Base-by-base conservation (phyloP, 106 monocot genomes). In the Posidonia australis region DNA sequence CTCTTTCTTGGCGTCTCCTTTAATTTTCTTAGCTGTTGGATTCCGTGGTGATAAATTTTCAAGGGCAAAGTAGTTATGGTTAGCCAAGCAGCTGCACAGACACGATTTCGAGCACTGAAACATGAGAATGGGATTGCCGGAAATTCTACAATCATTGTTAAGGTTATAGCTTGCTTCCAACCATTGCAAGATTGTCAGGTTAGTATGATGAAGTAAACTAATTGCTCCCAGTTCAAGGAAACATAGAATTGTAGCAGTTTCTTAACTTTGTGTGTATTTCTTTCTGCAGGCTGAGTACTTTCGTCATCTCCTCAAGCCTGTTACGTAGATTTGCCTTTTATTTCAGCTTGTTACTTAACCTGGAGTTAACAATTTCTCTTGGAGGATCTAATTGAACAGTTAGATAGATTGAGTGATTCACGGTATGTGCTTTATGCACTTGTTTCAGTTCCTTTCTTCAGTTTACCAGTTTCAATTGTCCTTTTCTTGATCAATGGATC, bases 131-230 rank as follows among this genome's bases (percentile, higher is more conserved):
- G 88, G 48, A 66, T 77, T 46, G 77, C 79, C 0, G 85, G 89
- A 16, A 71, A 54, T 67, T 70, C 82, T 69, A 74, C 82, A 58
- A 77, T 91, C 61, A 67, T 85, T 48, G 88, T 92, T 63, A 78
- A 78, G 56, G 57, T 85, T 65, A 82, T 92, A 61, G 92, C 76
- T 71, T 92, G 92, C 53, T 87, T 84, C 53, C 87, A 82, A 72
- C 84, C 80, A 29, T 53, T 84, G 32, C 92, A 78, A 52, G 87
- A 92, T 74, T 87, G 87, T 75, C 92, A 87, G 92, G 92, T 92
- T 13, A 59, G 59, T 41, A 27, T 47, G 16, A 13, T 18, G 19
- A 36, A 42, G 3, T 16, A 16, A 23, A 49, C 20, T 12, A 28
- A 21, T 24, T 45, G 25, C 13, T 7, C 36, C 2, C 36, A 4